Percentiles rank a stretch among this genome's conserved stretches.
Evolutionary conservation across 345 rosid species (phyloP).

Genomic region (Bruguiera parviflora): DNA sequence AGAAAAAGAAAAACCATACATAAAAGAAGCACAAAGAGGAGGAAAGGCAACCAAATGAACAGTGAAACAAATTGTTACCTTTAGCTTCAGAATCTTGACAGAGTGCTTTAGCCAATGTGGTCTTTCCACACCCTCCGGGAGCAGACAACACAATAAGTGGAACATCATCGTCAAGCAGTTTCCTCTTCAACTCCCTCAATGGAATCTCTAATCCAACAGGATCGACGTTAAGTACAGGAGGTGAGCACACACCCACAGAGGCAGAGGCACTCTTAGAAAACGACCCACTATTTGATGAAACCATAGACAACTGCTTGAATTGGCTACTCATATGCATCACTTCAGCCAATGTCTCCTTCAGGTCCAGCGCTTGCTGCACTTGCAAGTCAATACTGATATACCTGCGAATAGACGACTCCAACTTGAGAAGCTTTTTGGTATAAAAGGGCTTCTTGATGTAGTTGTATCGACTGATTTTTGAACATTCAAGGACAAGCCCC

Average conservation of each 20-base stretch:
- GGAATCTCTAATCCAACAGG: constrained; percentile 29
- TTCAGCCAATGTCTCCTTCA: constrained; percentile 10
- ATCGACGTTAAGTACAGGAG: constrained; percentile 18
- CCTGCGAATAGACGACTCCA: neutral
- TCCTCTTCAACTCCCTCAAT: constrained; percentile 17
- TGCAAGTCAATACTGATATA: constrained; percentile 1
- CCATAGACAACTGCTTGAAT: neutral
- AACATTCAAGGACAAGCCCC: constrained; percentile 1
- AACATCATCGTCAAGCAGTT: constrained; percentile 7
- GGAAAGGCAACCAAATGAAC: neutral
- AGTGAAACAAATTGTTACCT: constrained; percentile 28
- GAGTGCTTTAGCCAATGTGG: constrained; percentile 23
- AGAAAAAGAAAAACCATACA: too few species aligned
- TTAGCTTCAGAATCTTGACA: constrained; percentile 30
- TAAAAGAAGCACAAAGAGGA: too few species aligned
- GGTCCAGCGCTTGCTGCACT: neutral
- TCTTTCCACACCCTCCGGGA: constrained; percentile 31
- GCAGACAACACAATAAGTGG: constrained; percentile 23
- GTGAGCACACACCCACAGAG: constrained; percentile 1
- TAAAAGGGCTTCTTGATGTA: constrained; percentile 4
- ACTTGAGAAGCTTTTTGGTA: constrained; percentile 14
- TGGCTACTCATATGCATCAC: neutral
- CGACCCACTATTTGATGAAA: neutral
- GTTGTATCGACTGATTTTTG: neutral
- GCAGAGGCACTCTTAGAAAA: neutral